A percentile compares a stretch with the other conserved stretches of the same genome.
These are phyloP conservation scores for Kernera saxatilis DNA, from an alignment of 345 rosid genomes.

Conservation along the genomic window DNA sequence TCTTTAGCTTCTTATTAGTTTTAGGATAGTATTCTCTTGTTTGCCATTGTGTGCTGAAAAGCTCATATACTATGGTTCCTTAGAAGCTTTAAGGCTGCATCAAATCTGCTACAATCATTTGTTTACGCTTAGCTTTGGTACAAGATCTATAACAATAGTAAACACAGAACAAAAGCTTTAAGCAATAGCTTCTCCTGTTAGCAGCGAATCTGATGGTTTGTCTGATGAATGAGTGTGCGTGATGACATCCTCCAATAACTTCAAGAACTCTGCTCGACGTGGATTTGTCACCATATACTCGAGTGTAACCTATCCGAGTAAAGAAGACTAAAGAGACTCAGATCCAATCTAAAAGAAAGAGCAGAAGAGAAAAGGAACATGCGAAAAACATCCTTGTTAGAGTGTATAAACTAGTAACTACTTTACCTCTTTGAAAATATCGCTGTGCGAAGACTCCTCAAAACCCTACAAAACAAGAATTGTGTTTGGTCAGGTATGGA, in stretches of 20 bases:
- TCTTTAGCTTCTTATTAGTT: neutral
- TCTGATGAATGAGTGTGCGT: slow-evolving; percentile 24
- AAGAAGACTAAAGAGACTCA: neutral
- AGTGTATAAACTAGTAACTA: neutral
- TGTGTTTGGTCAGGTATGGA: neutral
- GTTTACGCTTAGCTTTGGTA: neutral
- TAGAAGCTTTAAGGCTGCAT: neutral
- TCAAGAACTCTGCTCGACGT: slow-evolving; percentile 47
- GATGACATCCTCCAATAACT: slow-evolving; percentile 33
- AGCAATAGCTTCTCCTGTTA: slow-evolving; percentile 12
- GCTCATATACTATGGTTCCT: neutral
- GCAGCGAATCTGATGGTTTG: neutral
- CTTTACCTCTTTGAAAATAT: slow-evolving; percentile 81
- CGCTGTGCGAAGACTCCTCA: slow-evolving; percentile 53
- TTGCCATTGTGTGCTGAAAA: neutral
- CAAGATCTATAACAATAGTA: neutral
- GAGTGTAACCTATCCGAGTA: slow-evolving; percentile 53
- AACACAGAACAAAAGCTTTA: slow-evolving; percentile 1
- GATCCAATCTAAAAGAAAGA: neutral
- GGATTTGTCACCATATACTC: slow-evolving; percentile 46
- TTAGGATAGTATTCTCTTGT: neutral
- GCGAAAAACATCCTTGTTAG: neutral
- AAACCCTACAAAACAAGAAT: slow-evolving; percentile 49
- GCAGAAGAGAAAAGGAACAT: neutral
- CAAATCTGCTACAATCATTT: neutral